phyloP scores from a whole-genome alignment of 148 eudicot species.

The Arbutus unedo region DNA sequence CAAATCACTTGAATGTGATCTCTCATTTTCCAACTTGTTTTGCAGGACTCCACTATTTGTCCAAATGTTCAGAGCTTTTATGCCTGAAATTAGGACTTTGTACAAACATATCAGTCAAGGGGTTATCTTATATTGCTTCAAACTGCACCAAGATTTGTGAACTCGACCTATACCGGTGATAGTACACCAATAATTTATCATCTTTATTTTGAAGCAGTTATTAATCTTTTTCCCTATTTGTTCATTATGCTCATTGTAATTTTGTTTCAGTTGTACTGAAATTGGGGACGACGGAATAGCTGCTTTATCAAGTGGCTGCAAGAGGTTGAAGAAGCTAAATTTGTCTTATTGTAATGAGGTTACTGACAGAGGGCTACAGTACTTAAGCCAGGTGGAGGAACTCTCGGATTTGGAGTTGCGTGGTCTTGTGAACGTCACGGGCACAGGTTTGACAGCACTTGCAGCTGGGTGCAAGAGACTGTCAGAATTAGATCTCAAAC shows the following conservation, averaged over 20 bases:
- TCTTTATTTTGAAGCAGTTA: neutral
- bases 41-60: slow-evolving; percentile 62
- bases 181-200: neutral
- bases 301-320: slow-evolving; percentile 65
- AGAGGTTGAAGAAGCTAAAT: slow-evolving; percentile 56
- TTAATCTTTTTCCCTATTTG: neutral
- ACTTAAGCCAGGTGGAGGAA: slow-evolving; percentile 47
- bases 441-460: slow-evolving; percentile 52
- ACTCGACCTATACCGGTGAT: slow-evolving; percentile 78
- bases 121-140: slow-evolving; percentile 57
- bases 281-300: slow-evolving; percentile 68
- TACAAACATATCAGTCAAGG: slow-evolving; percentile 56
- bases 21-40: neutral
- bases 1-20: neutral
- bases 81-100: slow-evolving; percentile 71
- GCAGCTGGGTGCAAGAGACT: slow-evolving; percentile 64
- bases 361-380: slow-evolving; percentile 63
- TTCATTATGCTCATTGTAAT: neutral
- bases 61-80: slow-evolving; percentile 54
- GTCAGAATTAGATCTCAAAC: slow-evolving; percentile 61
- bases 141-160: slow-evolving; percentile 54
- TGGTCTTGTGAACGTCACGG: slow-evolving; percentile 40
- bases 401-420: slow-evolving; percentile 68
- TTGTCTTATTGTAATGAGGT: slow-evolving; percentile 60
- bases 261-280: slow-evolving; percentile 47